A percentile compares a stretch with the other conserved stretches of the same genome.
Evolutionary conservation across 2,329 filamentous ascomycete species (phyloP).

Genomic region (Herpotrichia juniperi): DNA sequence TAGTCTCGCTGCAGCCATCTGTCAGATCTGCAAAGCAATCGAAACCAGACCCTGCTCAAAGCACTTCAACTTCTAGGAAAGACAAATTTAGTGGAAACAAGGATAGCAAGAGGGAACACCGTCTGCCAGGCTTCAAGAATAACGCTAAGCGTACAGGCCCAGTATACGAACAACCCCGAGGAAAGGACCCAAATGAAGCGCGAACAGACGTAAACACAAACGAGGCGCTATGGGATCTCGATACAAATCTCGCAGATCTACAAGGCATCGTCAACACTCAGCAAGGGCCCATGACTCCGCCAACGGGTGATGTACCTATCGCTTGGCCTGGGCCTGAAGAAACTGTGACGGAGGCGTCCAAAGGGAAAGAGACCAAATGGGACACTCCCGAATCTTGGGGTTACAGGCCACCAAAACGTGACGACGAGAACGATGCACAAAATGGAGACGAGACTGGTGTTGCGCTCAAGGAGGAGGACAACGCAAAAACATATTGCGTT

Average conservation of each 20-base stretch:
- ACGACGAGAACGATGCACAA: slow-evolving; percentile 67
- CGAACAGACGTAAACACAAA: slow-evolving; percentile 53
- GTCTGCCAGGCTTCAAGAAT: slow-evolving; percentile 60
- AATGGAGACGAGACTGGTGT: slow-evolving; percentile 70
- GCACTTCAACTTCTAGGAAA: slow-evolving; percentile 30
- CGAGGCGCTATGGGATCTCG: slow-evolving; percentile 74
- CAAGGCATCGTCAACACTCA: slow-evolving; percentile 77
- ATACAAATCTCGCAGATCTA: slow-evolving; percentile 90
- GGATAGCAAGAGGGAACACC: slow-evolving; percentile 45
- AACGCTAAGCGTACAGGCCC: slow-evolving; percentile 35
- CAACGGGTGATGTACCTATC: slow-evolving; percentile 53
- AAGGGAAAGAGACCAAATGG: slow-evolving; percentile 62
- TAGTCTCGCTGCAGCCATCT: slow-evolving; percentile 46
- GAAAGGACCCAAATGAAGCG: slow-evolving; percentile 54
- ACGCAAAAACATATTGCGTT: slow-evolving; percentile 82
- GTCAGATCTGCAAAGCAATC: slow-evolving; percentile 32
- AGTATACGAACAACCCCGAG: slow-evolving; percentile 28
- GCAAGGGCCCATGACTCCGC: slow-evolving; percentile 73
- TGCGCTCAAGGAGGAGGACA: slow-evolving; percentile 74
- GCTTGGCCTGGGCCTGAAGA: slow-evolving; percentile 55
- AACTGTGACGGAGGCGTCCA: slow-evolving; percentile 31
- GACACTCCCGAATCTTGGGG: slow-evolving; percentile 97
- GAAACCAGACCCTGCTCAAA: slow-evolving; percentile 37
- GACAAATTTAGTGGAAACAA: slow-evolving; percentile 15
- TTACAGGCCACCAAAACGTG: slow-evolving; percentile 67